Evolutionary conservation across 345 rosid genomes (phyloP), one percentile per base, ranked within the genome.

Genomic region (Nephelium lappaceum): DNA sequence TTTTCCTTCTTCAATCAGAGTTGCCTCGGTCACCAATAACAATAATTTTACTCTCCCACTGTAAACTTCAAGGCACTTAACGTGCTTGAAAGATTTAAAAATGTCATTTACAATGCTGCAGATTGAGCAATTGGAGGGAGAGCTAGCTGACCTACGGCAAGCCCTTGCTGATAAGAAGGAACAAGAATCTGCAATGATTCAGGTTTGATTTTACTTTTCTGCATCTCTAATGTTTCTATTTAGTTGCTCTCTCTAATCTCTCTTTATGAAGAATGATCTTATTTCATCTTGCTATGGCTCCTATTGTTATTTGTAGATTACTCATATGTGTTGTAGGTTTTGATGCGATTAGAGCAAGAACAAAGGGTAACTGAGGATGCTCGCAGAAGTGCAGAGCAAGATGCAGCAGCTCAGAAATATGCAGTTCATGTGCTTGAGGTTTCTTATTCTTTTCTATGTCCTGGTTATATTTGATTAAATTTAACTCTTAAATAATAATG

Each of bases 331-430:
- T 69, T 77, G 63, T 75, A 95, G 99, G 93, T 94, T 77, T 83
- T 94, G 79, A 84, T 96, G 89, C 91, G 87, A 85, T 89, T 94
- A 66, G 94, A 94, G 81, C 97, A 94, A 85, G 97, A 96, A 61
- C 98, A 94, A 78, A 91, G 79, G 87, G 78, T 93, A 80, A 90
- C 98, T 47, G 99, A 94, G 91, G 99, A 94, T 69, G 99, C 95
- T 76, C 92, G 97, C 3, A 60, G 85, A 78, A 80, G 72, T 70
- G 93, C 98, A 75, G 99, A 96, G 86, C 89, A 88, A 72, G 95
- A 91, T 71, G 93, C 93, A 83, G 87, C 87, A 70, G 86, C 94
- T 55, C 98, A 90, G 78, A 88, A 79, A 93, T 80, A 78, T 73
- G 92, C 90, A 75, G 86, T 88, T 73, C 66, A 83, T 38, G 78